Percentiles rank a stretch among this genome's conserved stretches.
phyloP scores from a whole-genome alignment of 371 early-diverging fungal species.

The Catenaria anguillulae region DNA sequence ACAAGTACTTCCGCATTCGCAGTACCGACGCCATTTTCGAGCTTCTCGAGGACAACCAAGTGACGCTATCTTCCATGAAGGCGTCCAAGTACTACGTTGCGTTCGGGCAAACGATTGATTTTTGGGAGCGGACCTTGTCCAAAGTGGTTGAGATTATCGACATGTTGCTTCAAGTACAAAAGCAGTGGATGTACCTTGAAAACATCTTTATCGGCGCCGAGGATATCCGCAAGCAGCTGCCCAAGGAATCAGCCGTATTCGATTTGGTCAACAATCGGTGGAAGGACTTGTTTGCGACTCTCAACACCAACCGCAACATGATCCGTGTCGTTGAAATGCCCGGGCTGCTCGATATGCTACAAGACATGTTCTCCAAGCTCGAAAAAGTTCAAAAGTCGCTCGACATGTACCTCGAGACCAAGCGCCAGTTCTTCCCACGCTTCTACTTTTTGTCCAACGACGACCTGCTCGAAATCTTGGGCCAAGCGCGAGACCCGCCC shows the following conservation, averaged over 20 bases:
- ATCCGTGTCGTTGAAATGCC: slow-evolving; percentile 20
- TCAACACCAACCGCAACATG: slow-evolving; percentile 24
- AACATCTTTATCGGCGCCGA: slow-evolving; percentile 41
- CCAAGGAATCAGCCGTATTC: slow-evolving; percentile 34
- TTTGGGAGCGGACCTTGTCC: slow-evolving; percentile 34
- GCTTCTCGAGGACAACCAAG: slow-evolving; percentile 39
- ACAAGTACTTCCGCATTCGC: slow-evolving; percentile 28
- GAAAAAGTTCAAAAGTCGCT: slow-evolving; percentile 40
- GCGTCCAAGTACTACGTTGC: slow-evolving; percentile 33
- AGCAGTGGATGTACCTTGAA: slow-evolving; percentile 40
- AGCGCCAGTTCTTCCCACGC: slow-evolving; percentile 35
- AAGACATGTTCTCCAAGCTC: slow-evolving; percentile 32
- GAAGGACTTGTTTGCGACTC: slow-evolving; percentile 20
- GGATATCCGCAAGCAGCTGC: slow-evolving; percentile 40
- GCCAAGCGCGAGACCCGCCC: slow-evolving; percentile 34
- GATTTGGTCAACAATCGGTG: slow-evolving; percentile 27
- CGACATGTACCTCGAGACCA: slow-evolving; percentile 38
- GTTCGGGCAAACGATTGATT: slow-evolving; percentile 29
- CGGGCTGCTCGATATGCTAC: slow-evolving; percentile 24
- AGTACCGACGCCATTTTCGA: slow-evolving; percentile 33
- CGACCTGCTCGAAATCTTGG: slow-evolving; percentile 36
- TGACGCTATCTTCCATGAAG: slow-evolving; percentile 37
- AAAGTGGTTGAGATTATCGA: slow-evolving; percentile 33
- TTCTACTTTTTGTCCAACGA: slow-evolving; percentile 42
- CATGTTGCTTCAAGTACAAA: slow-evolving; percentile 29